These are phyloP conservation scores for Debaryomycetaceae sp. DNA, from an alignment of 1,139 yeast species.

Conservation along the genomic window DNA sequence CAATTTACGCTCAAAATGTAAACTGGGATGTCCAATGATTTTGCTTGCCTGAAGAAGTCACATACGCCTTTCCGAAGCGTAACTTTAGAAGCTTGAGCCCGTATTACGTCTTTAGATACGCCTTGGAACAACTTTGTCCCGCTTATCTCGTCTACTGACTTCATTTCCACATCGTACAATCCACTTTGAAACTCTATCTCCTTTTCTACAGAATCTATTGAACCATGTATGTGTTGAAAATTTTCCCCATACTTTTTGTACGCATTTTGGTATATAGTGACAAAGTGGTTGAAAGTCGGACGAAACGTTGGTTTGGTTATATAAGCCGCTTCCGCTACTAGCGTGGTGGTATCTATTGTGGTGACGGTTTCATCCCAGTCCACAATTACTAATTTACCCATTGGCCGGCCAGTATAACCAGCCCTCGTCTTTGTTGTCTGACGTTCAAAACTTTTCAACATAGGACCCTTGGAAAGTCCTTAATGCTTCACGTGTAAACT, in stretches of 20 bases:
- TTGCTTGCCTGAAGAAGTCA: constrained; percentile 28
- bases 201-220: constrained; percentile 13
- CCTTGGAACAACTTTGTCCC: constrained; percentile 42
- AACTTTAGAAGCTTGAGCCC: constrained; percentile 32
- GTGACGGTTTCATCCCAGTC: constrained; percentile 81
- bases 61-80: constrained; percentile 42
- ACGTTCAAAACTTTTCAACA: background rate
- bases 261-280: constrained; percentile 40
- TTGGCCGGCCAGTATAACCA: background rate
- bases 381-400: constrained; percentile 24
- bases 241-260: constrained; percentile 19
- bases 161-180: constrained; percentile 44
- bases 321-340: constrained; percentile 53
- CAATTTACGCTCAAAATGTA: constrained; percentile 62
- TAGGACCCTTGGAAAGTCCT: background rate
- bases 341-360: constrained; percentile 49
- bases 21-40: constrained; percentile 28
- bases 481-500: background rate
- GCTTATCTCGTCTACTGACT: constrained; percentile 48
- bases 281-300: constrained; percentile 45
- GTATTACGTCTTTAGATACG: constrained; percentile 29
- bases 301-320: constrained; percentile 27
- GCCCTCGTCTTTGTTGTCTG: background rate
- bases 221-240: constrained; percentile 18
- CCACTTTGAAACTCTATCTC: constrained; percentile 48